phyloP scores from a whole-genome alignment of 805 yeast species.

The Kuraishia capsulata region DNA sequence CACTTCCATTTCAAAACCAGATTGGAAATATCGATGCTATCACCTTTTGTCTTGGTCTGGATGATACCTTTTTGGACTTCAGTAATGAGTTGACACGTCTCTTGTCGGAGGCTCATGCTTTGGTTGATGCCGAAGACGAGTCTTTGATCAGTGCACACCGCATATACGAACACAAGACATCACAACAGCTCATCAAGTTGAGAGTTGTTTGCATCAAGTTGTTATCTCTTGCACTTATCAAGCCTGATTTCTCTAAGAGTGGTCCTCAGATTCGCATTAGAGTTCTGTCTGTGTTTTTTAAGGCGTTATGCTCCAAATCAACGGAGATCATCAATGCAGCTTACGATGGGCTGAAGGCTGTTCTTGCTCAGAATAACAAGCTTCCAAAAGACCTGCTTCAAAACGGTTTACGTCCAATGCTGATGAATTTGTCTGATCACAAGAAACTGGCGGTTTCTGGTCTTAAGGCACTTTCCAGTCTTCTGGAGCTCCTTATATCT shows the following conservation, averaged over 20 bases:
- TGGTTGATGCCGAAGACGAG: constrained; percentile 97
- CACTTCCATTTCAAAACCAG: constrained; percentile 97
- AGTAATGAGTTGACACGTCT: constrained; percentile 84
- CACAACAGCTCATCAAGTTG: constrained; percentile 79
- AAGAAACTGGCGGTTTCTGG: constrained; percentile 85
- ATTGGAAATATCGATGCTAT: constrained; percentile 97
- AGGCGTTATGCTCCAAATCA: constrained; percentile 79
- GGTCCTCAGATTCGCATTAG: constrained; percentile 62
- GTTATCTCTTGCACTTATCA: constrained; percentile 73
- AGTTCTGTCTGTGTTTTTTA: constrained; percentile 89
- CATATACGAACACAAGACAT: constrained; percentile 76
- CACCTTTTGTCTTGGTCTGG: constrained; percentile 79
- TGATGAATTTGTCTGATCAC: constrained; percentile 91
- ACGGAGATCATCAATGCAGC: constrained; percentile 90
- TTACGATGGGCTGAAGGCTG: constrained; percentile 75
- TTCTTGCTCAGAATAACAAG: constrained; percentile 76
- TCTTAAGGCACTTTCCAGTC: constrained; percentile 80
- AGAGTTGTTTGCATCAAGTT: constrained; percentile 85
- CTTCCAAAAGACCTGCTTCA: constrained; percentile 93
- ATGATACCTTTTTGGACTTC: constrained; percentile 72
- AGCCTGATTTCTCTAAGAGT: constrained; percentile 71
- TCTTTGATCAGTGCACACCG: constrained; percentile 83
- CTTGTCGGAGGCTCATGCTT: constrained; percentile 80
- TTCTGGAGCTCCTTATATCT: constrained; percentile 78
- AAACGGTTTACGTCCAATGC: constrained; percentile 89